Base-by-base conservation (phyloP, 208 protist genomes). In the Novymonas esmeraldas region DNA sequence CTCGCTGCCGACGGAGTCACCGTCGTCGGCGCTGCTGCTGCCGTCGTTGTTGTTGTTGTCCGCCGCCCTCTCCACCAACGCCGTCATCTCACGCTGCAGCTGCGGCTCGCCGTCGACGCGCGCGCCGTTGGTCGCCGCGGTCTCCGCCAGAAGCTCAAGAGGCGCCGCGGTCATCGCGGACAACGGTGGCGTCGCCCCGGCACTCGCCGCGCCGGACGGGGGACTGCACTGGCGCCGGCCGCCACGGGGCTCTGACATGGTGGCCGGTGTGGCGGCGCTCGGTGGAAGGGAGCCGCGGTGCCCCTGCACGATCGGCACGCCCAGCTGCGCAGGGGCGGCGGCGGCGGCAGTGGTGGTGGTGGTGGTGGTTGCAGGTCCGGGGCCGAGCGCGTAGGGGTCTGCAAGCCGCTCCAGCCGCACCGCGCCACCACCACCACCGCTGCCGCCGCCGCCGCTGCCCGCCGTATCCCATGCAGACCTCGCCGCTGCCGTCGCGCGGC, bases 1-100 rank as follows among this genome's bases (percentile, higher is more conserved):
- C 49, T 64, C 58, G 11, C 66, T 73, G 16, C 29, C 26, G 14
- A 60, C 2, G 1, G 66, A 73, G 18, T 45, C 56, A 0, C 28
- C n/a, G 5, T 73, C 57, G 11, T 65, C 66, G 22, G 26, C 6
- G 0, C 2, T 33, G 10, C n/a, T n/a, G n/a, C n/a, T n/a, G n/a
- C n/a, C n/a, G n/a, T n/a, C n/a, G n/a, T n/a, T n/a, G n/a, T n/a
- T n/a, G n/a, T n/a, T n/a, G n/a, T n/a, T n/a, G n/a, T n/a, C n/a
- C n/a, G n/a, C 9, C 3, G 3, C 22, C 2, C 45, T 18, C 52
- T 39, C 20, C 10, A 7, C 24, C 0, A 5, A 9, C 29, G 10
- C 18, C 16, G 26, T 2, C n/a, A 5, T 36, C 11, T 9, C 34
- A 16, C 14, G n/a, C 51, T 18, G 6, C 33, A 28, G 31, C 51